These are phyloP conservation scores for Lindgomyces ingoldianus DNA, from an alignment of 495 filamentous ascomycete genomes.

Conservation along the genomic window DNA sequence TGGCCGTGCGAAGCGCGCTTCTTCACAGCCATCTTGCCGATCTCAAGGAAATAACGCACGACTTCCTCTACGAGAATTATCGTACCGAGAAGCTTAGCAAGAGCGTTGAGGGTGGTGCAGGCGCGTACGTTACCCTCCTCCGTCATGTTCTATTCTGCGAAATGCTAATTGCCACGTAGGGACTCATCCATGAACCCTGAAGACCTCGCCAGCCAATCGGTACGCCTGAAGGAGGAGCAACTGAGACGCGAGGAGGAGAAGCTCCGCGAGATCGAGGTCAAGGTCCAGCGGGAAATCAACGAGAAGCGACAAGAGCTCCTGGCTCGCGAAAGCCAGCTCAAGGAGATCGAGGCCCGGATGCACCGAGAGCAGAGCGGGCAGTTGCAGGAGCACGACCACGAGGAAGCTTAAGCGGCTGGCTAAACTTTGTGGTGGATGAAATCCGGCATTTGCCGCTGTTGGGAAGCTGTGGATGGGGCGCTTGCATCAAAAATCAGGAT, in stretches of 20 bases:
- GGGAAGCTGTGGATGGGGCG: conserved; percentile 29
- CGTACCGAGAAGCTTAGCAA: conserved; percentile 99
- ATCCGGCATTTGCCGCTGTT: conserved; percentile 3
- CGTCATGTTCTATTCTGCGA: conserved; percentile 6
- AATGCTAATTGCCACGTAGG: conserved; percentile 46
- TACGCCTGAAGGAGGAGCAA: conserved; percentile 98
- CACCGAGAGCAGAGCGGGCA: conserved; percentile 61
- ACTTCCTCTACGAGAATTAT: conserved; percentile 99
- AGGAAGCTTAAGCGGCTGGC: conserved; percentile 21
- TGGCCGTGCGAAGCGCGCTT: conserved; percentile 93
- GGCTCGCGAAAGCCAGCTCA: conserved; percentile 95
- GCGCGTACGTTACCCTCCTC: conserved; percentile 67
- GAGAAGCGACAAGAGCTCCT: conserved; percentile 98
- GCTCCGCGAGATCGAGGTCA: conserved; percentile 96
- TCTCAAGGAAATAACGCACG: conserved; percentile 98
- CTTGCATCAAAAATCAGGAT: conserved; percentile 29
- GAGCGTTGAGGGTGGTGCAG: conserved; percentile 89
- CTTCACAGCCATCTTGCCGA: conserved; percentile 97
- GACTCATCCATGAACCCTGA: conserved; percentile 97
- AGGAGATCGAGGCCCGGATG: conserved; percentile 88
- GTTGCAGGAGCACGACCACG: conserved; percentile 24
- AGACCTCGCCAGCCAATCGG: conserved; percentile 92
- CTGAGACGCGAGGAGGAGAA: conserved; percentile 99
- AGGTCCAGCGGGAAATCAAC: conserved; percentile 99
- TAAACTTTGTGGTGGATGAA: background rate